Evolutionary conservation across 176 grass and related monocot genomes (phyloP), one percentile per base, ranked within the genome.

Genomic region (Carex kokanica): DNA sequence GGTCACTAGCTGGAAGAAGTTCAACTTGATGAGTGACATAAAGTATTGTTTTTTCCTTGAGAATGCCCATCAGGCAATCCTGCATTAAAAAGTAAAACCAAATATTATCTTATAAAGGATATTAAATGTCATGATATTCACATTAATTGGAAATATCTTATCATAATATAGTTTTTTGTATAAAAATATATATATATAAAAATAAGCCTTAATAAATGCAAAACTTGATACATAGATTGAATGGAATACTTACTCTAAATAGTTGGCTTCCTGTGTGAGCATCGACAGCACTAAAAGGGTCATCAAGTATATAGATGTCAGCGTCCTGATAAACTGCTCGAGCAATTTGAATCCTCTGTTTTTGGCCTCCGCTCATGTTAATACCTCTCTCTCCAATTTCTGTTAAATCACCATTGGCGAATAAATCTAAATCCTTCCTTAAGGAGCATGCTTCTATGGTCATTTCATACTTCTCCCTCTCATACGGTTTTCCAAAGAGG

Each of bases 341-440:
- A 82, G 96, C 96, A 49, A 99, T 91, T 86, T 99, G 96, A 87
- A 99, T 95, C 63, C 96, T 66, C 64, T 99, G 96, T 79, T 99
- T 99, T 77, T 99, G 96, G 54, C 96, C 93, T 81, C 96, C 96
- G 18, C 96, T 99, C 89, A 99, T 93, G 59, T 99, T 99, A 90
- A 99, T 95, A 68, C 96, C 96, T 87, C 96, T 99, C 86, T 99
- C 96, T 74, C 96, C 96, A 81, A 99, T 99, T 91, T 99, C 96
- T 81, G 96, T 99, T 53, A 95, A 80, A 60, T 99, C 96, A 60
- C 93, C 91, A 88, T 93, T 95, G 41, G 93, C 86, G 88, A 99
- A 95, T 52, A 99, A 81, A 23, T 99, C 96, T 32, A 99, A 77
- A 78, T 99, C 96, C 85, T 95, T 99, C 49, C 78, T 87, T 36